These are phyloP conservation scores for Apiotrichum akiyoshidainum DNA, from an alignment of 1,284 basidiomycete species.

Conservation along the genomic window DNA sequence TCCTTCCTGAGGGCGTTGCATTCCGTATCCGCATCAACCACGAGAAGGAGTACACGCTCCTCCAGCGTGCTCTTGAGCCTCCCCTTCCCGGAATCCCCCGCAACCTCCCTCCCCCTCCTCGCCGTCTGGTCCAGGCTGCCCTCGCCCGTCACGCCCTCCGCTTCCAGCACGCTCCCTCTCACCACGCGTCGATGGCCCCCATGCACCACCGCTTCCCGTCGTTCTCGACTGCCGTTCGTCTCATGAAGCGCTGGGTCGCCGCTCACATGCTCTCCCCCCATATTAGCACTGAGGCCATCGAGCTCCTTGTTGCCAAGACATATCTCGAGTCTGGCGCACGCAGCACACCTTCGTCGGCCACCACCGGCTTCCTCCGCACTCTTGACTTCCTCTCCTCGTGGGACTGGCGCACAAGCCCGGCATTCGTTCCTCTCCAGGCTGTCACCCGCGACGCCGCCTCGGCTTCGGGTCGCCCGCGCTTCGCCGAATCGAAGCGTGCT, in stretches of 20 bases:
- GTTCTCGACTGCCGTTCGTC: conserved; percentile 76
- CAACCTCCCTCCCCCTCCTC: conserved; percentile 41
- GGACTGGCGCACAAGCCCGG: conserved; percentile 63
- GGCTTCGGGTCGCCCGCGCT: conserved; percentile 30
- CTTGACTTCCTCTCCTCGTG: conserved; percentile 74
- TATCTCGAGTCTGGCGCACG: conserved; percentile 53
- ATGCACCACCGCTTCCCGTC: conserved; percentile 76
- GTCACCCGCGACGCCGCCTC: conserved; percentile 39
- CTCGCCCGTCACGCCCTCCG: conserved; percentile 64
- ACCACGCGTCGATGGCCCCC: conserved; percentile 78
- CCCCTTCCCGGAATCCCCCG: conserved; percentile 32
- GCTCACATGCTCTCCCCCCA: conserved; percentile 78
- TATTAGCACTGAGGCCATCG: conserved; percentile 71
- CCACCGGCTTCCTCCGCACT: conserved; percentile 72
- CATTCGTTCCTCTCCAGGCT: conserved; percentile 52
- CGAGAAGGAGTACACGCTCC: conserved; percentile 75
- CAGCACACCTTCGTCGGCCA: conserved; percentile 51
- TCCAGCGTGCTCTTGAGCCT: conserved; percentile 64
- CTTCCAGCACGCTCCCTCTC: conserved; percentile 74
- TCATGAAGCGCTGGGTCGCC: conserved; percentile 89
- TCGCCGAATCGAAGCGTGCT: conserved; percentile 55
- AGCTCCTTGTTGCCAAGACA: conserved; percentile 71
- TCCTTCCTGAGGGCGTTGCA: conserved; percentile 79
- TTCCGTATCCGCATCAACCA: conserved; percentile 82
- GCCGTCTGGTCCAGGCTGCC: conserved; percentile 58